Percentiles rank a stretch among this genome's conserved stretches.
Evolutionary conservation across 495 filamentous ascomycete species (phyloP).

Genomic region (Talaromyces adpressus): DNA sequence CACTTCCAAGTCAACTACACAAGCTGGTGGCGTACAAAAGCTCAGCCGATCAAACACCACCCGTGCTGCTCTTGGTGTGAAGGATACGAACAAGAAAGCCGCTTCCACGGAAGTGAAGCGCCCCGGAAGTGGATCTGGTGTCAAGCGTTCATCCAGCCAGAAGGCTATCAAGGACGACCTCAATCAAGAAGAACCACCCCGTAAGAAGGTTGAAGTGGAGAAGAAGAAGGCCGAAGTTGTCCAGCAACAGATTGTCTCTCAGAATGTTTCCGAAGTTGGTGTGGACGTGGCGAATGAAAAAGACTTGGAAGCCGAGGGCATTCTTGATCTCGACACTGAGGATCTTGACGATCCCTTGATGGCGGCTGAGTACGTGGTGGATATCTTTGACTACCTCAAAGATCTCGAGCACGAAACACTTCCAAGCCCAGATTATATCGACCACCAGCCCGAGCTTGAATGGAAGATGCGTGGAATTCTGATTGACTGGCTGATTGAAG

Average conservation of each 20-base stretch:
- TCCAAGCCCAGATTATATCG: constrained; percentile 91
- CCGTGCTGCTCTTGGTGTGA: constrained; percentile 53
- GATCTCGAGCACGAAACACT: constrained; percentile 76
- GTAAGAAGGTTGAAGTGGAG: constrained; percentile 42
- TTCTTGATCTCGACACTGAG: constrained; percentile 71
- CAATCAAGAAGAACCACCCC: constrained; percentile 50
- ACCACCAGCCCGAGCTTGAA: constrained; percentile 85
- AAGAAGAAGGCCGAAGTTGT: constrained; percentile 35
- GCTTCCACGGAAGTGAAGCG: constrained; percentile 59
- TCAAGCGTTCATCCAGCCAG: constrained; percentile 51
- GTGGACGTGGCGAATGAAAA: constrained; percentile 22
- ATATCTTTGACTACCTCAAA: constrained; percentile 95
- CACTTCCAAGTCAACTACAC: constrained; percentile 68
- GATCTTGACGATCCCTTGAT: constrained; percentile 91
- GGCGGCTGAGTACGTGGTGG: constrained; percentile 93
- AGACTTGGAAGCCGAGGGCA: constrained; percentile 38
- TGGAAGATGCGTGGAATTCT: constrained; percentile 99
- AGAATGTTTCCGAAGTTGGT: constrained; percentile 17
- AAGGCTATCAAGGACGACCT: constrained; percentile 54
- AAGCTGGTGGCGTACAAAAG: constrained; percentile 73
- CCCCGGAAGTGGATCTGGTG: constrained; percentile 64
- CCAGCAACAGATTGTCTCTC: constrained; percentile 9
- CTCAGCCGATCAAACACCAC: constrained; percentile 56
- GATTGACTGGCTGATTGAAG: constrained; percentile 97
- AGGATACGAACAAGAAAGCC: constrained; percentile 57